Conservation (phyloP, 768 basidiomycete genomes). For the Fomitopsis serialis region DNA sequence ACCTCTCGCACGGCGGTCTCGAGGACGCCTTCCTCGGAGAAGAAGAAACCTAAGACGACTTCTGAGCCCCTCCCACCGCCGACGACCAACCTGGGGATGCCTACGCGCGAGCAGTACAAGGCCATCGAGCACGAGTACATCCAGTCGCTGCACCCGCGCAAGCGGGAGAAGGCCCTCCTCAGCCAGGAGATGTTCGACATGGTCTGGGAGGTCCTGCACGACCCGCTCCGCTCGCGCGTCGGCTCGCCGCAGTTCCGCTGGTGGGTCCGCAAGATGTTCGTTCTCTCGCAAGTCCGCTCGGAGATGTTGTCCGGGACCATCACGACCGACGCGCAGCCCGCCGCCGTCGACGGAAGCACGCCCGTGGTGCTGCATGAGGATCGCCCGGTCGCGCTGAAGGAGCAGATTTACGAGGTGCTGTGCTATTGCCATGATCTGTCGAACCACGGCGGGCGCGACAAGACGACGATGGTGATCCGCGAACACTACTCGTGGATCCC, state of each 20-base stretch:
- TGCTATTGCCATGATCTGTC: slow-evolving; percentile 64
- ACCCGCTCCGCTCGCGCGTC: slow-evolving; percentile 40
- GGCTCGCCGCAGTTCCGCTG: slow-evolving; percentile 69
- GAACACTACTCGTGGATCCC: slow-evolving; percentile 79
- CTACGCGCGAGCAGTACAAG: slow-evolving; percentile 56
- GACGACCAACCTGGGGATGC: slow-evolving; percentile 43
- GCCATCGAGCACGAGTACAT: slow-evolving; percentile 56
- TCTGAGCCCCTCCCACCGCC: background rate
- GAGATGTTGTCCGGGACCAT: slow-evolving; percentile 7
- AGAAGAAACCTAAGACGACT: background rate
- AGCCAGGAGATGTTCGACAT: slow-evolving; percentile 64
- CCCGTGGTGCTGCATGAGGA: slow-evolving; percentile 66
- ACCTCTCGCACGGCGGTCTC: background rate
- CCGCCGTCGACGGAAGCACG: slow-evolving; percentile 6
- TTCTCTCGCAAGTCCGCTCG: slow-evolving; percentile 30
- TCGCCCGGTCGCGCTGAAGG: slow-evolving; percentile 69
- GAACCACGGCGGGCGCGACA: slow-evolving; percentile 75
- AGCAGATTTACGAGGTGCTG: slow-evolving; percentile 74
- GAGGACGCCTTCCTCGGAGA: background rate
- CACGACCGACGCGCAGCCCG: background rate
- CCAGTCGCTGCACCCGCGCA: slow-evolving; percentile 47
- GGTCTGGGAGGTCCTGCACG: slow-evolving; percentile 62
- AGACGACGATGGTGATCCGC: slow-evolving; percentile 62
- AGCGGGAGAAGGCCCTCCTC: slow-evolving; percentile 67
- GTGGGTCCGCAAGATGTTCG: slow-evolving; percentile 84